Percentiles rank a stretch among this genome's conserved stretches.
Evolutionary conservation across 2,329 filamentous ascomycete genomes (phyloP).

Genomic region (Scortechinia acanthostroma): DNA sequence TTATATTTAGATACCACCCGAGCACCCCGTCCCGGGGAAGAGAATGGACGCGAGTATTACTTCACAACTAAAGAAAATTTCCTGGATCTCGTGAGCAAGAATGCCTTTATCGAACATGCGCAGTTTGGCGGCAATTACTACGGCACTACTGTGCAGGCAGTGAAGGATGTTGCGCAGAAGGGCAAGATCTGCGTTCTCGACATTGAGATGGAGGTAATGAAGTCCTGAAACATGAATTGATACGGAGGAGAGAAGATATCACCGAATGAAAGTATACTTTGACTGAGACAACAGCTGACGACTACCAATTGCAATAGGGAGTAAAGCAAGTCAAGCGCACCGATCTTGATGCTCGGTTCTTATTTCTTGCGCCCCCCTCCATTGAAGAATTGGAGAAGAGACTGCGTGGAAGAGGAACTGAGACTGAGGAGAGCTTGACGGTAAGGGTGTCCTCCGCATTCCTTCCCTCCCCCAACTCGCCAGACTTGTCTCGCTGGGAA

Average conservation of each 20-base stretch:
- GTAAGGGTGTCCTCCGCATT: no score
- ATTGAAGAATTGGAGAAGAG: slow-evolving; percentile 68
- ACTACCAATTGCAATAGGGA: slow-evolving; percentile 42
- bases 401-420: slow-evolving; percentile 70
- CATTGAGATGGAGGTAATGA: slow-evolving; percentile 92
- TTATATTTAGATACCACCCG: slow-evolving; percentile 69
- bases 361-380: slow-evolving; percentile 79
- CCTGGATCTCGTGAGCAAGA: slow-evolving; percentile 54
- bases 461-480: no score
- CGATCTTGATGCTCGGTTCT: slow-evolving; percentile 67
- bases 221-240: slow-evolving; percentile 8
- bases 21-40: slow-evolving; percentile 66
- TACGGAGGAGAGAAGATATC: not conserved
- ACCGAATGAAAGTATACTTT: slow-evolving; percentile 1
- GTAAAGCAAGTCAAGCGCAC: slow-evolving; percentile 87
- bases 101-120: slow-evolving; percentile 78
- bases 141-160: slow-evolving; percentile 75
- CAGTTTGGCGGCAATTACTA: slow-evolving; percentile 81
- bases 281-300: slow-evolving; percentile 4
- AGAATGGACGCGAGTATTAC: slow-evolving; percentile 74
- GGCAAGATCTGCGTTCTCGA: slow-evolving; percentile 77
- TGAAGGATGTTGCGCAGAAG: slow-evolving; percentile 66
- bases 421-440: slow-evolving; percentile 65
- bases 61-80: slow-evolving; percentile 66
- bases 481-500: no score